Conservation (phyloP, 306 rosid genomes). For the Quercus parvula region DNA sequence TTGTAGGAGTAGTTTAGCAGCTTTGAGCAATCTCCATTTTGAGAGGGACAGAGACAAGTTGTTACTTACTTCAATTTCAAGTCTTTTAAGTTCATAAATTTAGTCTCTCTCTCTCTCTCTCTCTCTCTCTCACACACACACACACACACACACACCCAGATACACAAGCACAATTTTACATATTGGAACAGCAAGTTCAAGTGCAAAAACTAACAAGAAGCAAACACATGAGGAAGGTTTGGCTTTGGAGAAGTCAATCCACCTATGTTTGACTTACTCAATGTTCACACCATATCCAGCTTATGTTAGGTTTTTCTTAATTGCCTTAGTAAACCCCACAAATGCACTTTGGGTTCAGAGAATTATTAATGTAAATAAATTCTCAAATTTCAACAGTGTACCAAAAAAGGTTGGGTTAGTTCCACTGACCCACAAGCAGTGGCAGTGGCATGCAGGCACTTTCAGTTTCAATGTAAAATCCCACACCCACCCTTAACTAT, state of each 20-base stretch:
- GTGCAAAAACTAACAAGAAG: neutral
- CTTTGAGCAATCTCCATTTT: slow-evolving; percentile 34
- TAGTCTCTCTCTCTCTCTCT: neutral
- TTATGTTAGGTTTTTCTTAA: neutral
- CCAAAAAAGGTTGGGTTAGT: neutral
- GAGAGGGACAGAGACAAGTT: slow-evolving; percentile 26
- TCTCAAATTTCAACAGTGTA: neutral
- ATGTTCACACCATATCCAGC: neutral
- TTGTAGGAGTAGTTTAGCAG: slow-evolving; percentile 32
- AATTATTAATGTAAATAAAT: too few relatives aligned
- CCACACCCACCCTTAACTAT: neutral
- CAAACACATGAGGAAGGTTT: neutral
- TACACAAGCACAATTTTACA: neutral
- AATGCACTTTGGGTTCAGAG: neutral
- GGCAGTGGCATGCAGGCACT: neutral
- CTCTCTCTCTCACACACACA: neutral
- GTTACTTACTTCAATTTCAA: slow-evolving; percentile 32
- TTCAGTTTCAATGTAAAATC: neutral
- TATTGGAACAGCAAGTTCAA: slow-evolving; percentile 14
- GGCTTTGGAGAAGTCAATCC: neutral
- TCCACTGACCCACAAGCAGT: neutral
- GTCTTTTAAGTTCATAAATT: slow-evolving; percentile 26
- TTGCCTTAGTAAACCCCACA: neutral
- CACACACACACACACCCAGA: neutral
- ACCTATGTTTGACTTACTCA: neutral